A percentile compares a stretch with the other conserved stretches of the same genome.
Conservation (phyloP, 78 protist genomes). For the Dictyostelium capitatum region DNA sequence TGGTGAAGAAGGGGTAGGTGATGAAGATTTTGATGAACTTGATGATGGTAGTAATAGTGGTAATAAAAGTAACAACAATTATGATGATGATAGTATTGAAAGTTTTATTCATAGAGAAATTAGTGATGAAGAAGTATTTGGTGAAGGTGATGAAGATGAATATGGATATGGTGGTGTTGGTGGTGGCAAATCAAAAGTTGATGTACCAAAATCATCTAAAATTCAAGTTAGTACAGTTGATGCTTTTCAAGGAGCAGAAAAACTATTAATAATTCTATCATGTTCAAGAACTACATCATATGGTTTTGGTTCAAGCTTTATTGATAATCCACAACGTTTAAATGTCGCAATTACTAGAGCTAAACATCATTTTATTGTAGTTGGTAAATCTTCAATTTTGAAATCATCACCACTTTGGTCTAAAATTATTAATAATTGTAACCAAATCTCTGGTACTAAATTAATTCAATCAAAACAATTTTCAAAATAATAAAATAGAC, state of each 20-base stretch:
- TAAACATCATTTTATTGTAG: slow-evolving; percentile 82
- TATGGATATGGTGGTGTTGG: neutral
- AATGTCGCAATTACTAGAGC: slow-evolving; percentile 96
- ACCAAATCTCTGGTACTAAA: neutral
- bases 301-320: slow-evolving; percentile 27
- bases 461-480: neutral
- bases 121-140: no score
- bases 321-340: slow-evolving; percentile 85
- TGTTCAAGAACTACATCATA: slow-evolving; percentile 41
- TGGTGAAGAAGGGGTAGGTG: neutral
- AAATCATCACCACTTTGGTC: slow-evolving; percentile 1
- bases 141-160: neutral
- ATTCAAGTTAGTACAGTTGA: slow-evolving; percentile 87
- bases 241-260: slow-evolving; percentile 95
- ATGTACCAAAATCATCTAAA: neutral
- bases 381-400: slow-evolving; percentile 70
- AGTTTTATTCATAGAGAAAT: neutral
- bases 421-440: neutral
- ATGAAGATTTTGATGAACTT: neutral
- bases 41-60: neutral
- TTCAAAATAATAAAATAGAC: neutral
- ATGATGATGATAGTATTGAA: neutral
- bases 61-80: neutral
- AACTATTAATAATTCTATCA: slow-evolving; percentile 82
- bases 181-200: neutral